These are phyloP conservation scores for Neocatenulostroma microsporum DNA, from an alignment of 2,329 filamentous ascomycete species.

Conservation along the genomic window DNA sequence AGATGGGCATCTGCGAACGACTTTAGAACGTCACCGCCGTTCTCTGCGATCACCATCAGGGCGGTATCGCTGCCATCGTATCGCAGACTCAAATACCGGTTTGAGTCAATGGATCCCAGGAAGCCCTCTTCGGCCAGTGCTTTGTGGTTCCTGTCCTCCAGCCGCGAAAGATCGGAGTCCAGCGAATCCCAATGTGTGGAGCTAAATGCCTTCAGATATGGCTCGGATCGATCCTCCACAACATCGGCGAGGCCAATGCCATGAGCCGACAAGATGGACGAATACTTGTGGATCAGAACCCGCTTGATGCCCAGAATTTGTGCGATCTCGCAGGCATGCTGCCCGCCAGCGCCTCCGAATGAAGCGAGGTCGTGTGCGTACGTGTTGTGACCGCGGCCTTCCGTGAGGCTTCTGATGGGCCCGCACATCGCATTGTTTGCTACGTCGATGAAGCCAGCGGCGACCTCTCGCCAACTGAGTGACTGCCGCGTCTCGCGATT, in stretches of 20 bases:
- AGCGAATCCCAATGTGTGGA: constrained; percentile 27
- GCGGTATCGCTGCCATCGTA: too few species aligned
- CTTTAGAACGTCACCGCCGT: too few species aligned
- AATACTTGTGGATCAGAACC: constrained; percentile 75
- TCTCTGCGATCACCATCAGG: too few species aligned
- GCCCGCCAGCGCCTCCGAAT: constrained; percentile 80
- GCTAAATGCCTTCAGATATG: constrained; percentile 52
- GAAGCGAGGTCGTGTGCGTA: constrained; percentile 76
- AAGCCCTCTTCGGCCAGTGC: too few species aligned
- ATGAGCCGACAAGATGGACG: constrained; percentile 77
- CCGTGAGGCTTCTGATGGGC: constrained; percentile 77
- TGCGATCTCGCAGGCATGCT: constrained; percentile 78
- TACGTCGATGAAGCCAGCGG: constrained; percentile 75
- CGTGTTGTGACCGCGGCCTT: constrained; percentile 81
- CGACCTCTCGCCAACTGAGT: constrained; percentile 67
- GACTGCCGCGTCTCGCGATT: constrained; percentile 37
- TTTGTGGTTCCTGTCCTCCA: too few species aligned
- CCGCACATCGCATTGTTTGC: constrained; percentile 82
- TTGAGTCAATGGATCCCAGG: too few species aligned
- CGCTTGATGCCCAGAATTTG: constrained; percentile 71
- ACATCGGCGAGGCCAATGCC: constrained; percentile 85
- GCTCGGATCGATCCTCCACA: constrained; percentile 77
- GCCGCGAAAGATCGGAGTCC: too few species aligned
- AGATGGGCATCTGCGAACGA: too few species aligned
- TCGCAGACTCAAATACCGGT: too few species aligned